Evolutionary conservation across 2,329 filamentous ascomycete genomes (phyloP).

Genomic region (Beauveria sp.): DNA sequence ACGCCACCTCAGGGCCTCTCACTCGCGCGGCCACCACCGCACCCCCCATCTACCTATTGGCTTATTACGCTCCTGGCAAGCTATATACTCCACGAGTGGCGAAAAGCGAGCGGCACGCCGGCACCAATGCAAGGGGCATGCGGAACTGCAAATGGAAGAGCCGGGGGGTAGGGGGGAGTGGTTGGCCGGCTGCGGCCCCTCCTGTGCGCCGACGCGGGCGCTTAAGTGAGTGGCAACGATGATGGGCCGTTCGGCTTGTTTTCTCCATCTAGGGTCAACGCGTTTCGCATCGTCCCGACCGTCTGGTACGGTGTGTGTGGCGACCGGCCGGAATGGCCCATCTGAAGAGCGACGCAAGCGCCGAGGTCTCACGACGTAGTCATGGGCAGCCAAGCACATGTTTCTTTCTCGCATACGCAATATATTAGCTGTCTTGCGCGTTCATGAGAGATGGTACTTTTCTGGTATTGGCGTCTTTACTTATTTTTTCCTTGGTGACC

Average conservation of each 20-base stretch:
- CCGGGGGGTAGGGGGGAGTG: background rate
- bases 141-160: background rate
- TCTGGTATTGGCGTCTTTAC: too few species aligned
- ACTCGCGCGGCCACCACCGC: background rate
- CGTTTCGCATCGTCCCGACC: constrained; percentile 9
- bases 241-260: background rate
- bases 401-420: background rate
- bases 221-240: background rate
- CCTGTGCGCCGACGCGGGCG: background rate
- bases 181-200: background rate
- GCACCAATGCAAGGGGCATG: constrained; percentile 4
- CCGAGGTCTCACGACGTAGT: background rate
- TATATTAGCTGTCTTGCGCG: too few species aligned
- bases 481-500: background rate
- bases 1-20: background rate
- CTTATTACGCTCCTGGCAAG: background rate
- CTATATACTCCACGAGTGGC: background rate
- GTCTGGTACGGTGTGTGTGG: background rate
- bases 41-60: background rate
- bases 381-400: background rate
- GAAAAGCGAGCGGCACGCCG: background rate
- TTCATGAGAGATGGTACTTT: too few species aligned
- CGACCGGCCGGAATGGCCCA: background rate
- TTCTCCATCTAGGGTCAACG: background rate
- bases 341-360: background rate